Evolutionary conservation across 768 basidiomycete species (phyloP).

Genomic region (Gloeopeniophorella convolvens): DNA sequence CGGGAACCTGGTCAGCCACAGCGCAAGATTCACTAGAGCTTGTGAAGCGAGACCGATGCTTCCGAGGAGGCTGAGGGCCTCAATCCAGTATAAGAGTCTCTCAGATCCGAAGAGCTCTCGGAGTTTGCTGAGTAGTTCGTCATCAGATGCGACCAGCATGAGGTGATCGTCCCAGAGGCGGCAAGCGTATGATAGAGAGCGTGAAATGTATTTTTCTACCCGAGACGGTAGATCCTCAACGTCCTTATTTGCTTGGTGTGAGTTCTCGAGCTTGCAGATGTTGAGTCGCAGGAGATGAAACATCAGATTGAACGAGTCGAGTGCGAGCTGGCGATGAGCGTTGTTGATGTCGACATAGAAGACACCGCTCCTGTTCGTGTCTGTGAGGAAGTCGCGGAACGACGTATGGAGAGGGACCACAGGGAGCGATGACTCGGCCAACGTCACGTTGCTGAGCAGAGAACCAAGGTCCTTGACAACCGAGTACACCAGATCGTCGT

Average conservation of each 20-base stretch:
- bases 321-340: not conserved
- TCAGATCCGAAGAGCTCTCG: not conserved
- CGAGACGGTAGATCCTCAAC: not conserved
- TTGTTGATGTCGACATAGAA: not conserved
- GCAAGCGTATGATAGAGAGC: not conserved
- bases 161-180: not conserved
- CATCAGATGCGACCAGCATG: not conserved
- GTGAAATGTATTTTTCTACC: not conserved
- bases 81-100: not conserved
- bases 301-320: not conserved
- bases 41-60: too few relatives aligned
- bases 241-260: not conserved
- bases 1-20: too few relatives aligned
- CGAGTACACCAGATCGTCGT: too few relatives aligned
- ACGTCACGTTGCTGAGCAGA: not conserved
- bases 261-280: not conserved
- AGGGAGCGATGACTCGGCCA: not conserved
- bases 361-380: not conserved
- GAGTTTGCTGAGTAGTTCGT: not conserved
- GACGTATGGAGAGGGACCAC: too few relatives aligned
- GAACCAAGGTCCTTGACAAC: not conserved
- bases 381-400: slow-evolving; percentile 1
- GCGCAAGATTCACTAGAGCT: too few relatives aligned
- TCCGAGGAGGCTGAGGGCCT: not conserved
- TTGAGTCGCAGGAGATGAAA: not conserved